A percentile compares a stretch with the other conserved stretches of the same genome.
Evolutionary conservation across 1,284 basidiomycete genomes (phyloP).

Genomic region (Wolfiporia cocos): DNA sequence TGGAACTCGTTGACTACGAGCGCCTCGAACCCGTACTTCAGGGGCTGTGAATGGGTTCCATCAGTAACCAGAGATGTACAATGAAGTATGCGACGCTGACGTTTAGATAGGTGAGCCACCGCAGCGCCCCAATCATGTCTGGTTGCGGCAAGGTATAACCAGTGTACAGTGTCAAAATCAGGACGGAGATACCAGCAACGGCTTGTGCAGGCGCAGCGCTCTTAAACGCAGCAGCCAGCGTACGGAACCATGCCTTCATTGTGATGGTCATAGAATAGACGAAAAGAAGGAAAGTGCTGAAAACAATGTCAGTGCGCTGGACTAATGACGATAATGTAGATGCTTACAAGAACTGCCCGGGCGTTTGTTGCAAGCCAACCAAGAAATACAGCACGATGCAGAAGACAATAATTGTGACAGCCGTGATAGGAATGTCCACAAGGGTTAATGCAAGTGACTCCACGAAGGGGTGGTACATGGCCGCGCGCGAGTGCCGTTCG

Average conservation of each 20-base stretch:
- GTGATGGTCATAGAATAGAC: constrained; percentile 44
- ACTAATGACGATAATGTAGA: background rate
- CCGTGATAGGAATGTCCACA: constrained; percentile 64
- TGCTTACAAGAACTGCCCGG: constrained; percentile 56
- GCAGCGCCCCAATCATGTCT: constrained; percentile 56
- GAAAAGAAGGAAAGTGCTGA: constrained; percentile 42
- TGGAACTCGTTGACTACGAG: constrained; percentile 54
- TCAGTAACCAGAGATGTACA: background rate
- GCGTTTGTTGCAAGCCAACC: constrained; percentile 46
- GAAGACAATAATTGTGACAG: constrained; percentile 45
- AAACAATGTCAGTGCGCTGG: background rate
- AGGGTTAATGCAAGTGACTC: constrained; percentile 65
- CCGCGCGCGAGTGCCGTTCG: constrained; percentile 49
- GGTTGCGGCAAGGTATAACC: constrained; percentile 46
- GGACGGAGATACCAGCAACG: constrained; percentile 48
- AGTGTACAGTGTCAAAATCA: constrained; percentile 41
- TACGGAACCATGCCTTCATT: constrained; percentile 60
- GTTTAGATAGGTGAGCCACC: constrained; percentile 62
- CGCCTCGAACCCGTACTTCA: constrained; percentile 47
- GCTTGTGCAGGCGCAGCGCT: constrained; percentile 52
- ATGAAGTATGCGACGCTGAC: constrained; percentile 29
- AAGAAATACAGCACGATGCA: constrained; percentile 61
- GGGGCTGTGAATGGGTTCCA: constrained; percentile 35
- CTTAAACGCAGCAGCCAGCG: constrained; percentile 47
- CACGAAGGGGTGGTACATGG: constrained; percentile 62